phyloP scores from a whole-genome alignment of 352 stramenopile species.

The Globisporangium lucens region DNA sequence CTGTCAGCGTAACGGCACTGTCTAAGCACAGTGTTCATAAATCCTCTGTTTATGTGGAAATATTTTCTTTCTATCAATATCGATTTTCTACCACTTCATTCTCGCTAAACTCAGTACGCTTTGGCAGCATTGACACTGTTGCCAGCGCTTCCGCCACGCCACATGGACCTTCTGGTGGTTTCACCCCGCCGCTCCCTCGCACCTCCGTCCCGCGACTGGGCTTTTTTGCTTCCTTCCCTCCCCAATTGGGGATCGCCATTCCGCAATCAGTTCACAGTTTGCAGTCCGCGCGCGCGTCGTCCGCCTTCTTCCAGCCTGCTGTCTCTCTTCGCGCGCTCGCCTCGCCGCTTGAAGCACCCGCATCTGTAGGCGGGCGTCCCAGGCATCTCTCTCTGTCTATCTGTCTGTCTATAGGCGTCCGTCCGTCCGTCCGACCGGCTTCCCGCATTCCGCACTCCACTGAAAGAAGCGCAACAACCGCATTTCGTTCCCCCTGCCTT shows the following conservation, averaged over 20 bases:
- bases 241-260: not conserved
- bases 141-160: not conserved
- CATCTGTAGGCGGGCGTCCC: not conserved
- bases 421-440: not conserved
- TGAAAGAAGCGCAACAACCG: conserved; percentile 2
- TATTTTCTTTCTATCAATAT: too few species aligned
- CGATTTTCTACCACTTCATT: not conserved
- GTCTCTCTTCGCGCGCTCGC: not conserved
- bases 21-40: not conserved
- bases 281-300: not conserved
- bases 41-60: too few species aligned
- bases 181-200: not conserved
- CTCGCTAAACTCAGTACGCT: not conserved
- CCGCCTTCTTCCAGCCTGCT: not conserved
- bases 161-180: not conserved
- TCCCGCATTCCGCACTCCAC: not conserved
- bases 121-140: not conserved
- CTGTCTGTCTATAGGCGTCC: not conserved
- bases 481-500: not conserved
- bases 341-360: not conserved
- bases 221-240: conserved; percentile 10
- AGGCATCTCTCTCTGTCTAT: not conserved
- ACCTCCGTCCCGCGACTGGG: conserved; percentile 3
- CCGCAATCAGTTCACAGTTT: conserved; percentile 8
- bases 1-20: not conserved